These are phyloP conservation scores for Pueraria montana DNA, from an alignment of 306 rosid species.

Conservation along the genomic window DNA sequence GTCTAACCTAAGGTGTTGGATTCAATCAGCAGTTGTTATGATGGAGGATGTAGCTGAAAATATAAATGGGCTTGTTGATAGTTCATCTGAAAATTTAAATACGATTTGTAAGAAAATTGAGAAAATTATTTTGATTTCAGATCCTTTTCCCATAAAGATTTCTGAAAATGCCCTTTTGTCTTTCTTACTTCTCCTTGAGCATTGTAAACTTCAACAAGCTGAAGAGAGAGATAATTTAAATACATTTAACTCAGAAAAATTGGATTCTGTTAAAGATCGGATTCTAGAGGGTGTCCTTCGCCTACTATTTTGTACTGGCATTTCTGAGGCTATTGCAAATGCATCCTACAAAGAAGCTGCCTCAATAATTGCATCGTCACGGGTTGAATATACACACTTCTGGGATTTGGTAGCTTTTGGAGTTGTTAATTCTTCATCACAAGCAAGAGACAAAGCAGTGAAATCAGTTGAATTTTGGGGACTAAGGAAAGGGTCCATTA, in stretches of 20 bases:
- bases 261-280: conserved; percentile 75
- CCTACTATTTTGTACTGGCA: conserved; percentile 88
- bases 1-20: conserved; percentile 78
- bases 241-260: conserved; percentile 62
- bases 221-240: conserved; percentile 57
- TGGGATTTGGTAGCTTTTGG: conserved; percentile 87
- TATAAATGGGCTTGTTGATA: conserved; percentile 64
- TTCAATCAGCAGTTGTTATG: conserved; percentile 82
- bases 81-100: conserved; percentile 57
- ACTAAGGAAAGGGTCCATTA: conserved; percentile 83
- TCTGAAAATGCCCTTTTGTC: conserved; percentile 88
- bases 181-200: conserved; percentile 69
- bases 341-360: conserved; percentile 78
- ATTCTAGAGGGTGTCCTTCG: conserved; percentile 89
- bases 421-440: conserved; percentile 75
- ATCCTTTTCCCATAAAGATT: conserved; percentile 67
- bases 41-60: conserved; percentile 91
- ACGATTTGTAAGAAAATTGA: conserved; percentile 53
- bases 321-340: conserved; percentile 84
- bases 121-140: conserved; percentile 66
- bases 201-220: conserved; percentile 63
- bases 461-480: conserved; percentile 98
- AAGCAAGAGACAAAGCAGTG: conserved; percentile 88
- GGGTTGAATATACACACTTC: conserved; percentile 67
- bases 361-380: conserved; percentile 68